Conservation (phyloP, 2,329 filamentous ascomycete species). For the Xylariaceae sp. region DNA sequence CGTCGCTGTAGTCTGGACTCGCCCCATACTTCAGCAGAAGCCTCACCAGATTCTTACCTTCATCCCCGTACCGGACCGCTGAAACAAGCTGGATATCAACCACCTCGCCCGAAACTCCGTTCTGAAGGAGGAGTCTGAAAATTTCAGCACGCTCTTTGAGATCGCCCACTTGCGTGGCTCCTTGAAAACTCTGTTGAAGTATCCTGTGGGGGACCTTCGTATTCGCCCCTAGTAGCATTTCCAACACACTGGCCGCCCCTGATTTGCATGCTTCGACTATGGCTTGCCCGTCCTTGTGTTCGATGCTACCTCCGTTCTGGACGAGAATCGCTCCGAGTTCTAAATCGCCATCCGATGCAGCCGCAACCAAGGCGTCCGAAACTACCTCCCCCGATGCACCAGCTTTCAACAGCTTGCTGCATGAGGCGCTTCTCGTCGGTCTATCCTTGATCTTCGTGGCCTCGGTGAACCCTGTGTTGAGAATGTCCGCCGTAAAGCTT, state of each 20-base stretch:
- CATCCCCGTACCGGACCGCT: constrained; percentile 48
- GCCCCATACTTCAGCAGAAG: constrained; percentile 51
- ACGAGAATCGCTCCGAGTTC: constrained; percentile 49
- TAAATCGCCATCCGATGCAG: constrained; percentile 51
- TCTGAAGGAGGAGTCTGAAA: constrained; percentile 48
- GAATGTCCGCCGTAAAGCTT: constrained; percentile 37
- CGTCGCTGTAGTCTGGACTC: constrained; percentile 51
- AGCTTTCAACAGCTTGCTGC: constrained; percentile 42
- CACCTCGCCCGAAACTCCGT: constrained; percentile 47
- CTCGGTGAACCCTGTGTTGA: constrained; percentile 42
- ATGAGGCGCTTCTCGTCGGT: constrained; percentile 41
- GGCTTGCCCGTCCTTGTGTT: constrained; percentile 49
- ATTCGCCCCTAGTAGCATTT: constrained; percentile 46
- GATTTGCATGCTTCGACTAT: constrained; percentile 52
- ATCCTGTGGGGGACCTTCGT: constrained; percentile 39
- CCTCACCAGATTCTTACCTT: constrained; percentile 45
- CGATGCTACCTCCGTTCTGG: constrained; percentile 48
- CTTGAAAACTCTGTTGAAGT: constrained; percentile 50
- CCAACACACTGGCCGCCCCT: constrained; percentile 47
- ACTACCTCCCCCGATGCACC: constrained; percentile 45
- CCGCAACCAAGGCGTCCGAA: constrained; percentile 48
- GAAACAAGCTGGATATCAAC: constrained; percentile 52
- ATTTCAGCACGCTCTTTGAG: constrained; percentile 46
- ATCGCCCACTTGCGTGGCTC: constrained; percentile 50
- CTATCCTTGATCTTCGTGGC: constrained; percentile 42